Percentiles rank a stretch among this genome's conserved stretches.
Evolutionary conservation across 495 filamentous ascomycete genomes (phyloP).

Genomic region (Xanthoparmelia taractica): DNA sequence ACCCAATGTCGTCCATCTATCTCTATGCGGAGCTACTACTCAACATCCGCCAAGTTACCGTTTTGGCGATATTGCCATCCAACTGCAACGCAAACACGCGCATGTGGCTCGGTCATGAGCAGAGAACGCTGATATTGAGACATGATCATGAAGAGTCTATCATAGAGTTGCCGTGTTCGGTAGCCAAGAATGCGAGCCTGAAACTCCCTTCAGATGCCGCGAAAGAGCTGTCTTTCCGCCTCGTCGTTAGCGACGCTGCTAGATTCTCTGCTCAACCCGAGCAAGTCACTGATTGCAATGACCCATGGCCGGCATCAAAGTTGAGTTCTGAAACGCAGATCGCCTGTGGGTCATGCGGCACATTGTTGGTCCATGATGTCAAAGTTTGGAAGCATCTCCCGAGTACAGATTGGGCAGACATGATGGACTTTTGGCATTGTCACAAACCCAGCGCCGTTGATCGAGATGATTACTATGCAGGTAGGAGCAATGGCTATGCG

Average conservation of each 20-base stretch:
- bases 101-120: constrained; percentile 39
- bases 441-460: constrained; percentile 68
- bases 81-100: constrained; percentile 21
- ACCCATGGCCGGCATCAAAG: constrained; percentile 68
- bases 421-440: constrained; percentile 99
- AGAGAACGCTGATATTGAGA: constrained; percentile 41
- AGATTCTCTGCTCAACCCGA: constrained; percentile 22
- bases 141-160: constrained; percentile 48
- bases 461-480: constrained; percentile 32
- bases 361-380: constrained; percentile 27
- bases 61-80: constrained; percentile 59
- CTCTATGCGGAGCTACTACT: constrained; percentile 82
- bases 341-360: constrained; percentile 55
- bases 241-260: constrained; percentile 50
- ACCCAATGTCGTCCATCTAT: constrained; percentile 29
- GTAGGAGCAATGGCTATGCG: constrained; percentile 59
- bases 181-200: constrained; percentile 35
- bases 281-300: constrained; percentile 31
- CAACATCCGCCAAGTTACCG: constrained; percentile 77
- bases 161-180: constrained; percentile 59
- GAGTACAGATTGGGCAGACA: constrained; percentile 96
- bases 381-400: constrained; percentile 85
- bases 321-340: constrained; percentile 49
- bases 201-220: constrained; percentile 31
- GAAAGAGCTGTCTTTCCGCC: constrained; percentile 58